Conservation (phyloP, 2,329 filamentous ascomycete species). For the Arthroderma sp. region DNA sequence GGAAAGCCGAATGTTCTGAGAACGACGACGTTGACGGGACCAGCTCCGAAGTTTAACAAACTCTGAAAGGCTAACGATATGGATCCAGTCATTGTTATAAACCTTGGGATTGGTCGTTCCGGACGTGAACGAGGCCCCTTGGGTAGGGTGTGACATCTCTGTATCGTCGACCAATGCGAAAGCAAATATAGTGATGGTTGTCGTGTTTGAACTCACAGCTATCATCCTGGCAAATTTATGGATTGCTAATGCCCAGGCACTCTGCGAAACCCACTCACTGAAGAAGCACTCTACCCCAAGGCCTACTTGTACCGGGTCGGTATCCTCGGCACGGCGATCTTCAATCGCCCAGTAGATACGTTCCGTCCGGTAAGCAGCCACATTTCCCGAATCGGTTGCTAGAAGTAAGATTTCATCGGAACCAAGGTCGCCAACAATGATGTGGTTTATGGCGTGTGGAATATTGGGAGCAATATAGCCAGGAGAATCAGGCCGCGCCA, state of each 20-base stretch:
- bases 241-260: constrained; percentile 81
- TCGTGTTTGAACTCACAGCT: constrained; percentile 69
- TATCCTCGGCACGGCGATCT: not conserved
- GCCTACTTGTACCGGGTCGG: constrained; percentile 11
- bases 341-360: constrained; percentile 38
- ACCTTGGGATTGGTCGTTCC: not conserved
- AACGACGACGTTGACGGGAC: constrained; percentile 25
- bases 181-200: constrained; percentile 46
- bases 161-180: constrained; percentile 41
- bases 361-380: constrained; percentile 56
- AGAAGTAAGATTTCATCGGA: constrained; percentile 56
- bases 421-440: constrained; percentile 58
- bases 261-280: constrained; percentile 59
- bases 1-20: constrained; percentile 32
- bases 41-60: constrained; percentile 21
- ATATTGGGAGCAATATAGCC: constrained; percentile 43
- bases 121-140: constrained; percentile 16
- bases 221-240: constrained; percentile 73
- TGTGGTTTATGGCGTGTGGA: constrained; percentile 56
- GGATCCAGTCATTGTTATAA: constrained; percentile 22
- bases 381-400: constrained; percentile 63
- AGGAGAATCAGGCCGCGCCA: constrained; percentile 30
- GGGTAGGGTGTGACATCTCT: constrained; percentile 14
- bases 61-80: constrained; percentile 18
- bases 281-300: constrained; percentile 48